These are phyloP conservation scores for Pseudocercospora pini-densiflorae DNA, from an alignment of 2,329 filamentous ascomycete species.

Conservation along the genomic window DNA sequence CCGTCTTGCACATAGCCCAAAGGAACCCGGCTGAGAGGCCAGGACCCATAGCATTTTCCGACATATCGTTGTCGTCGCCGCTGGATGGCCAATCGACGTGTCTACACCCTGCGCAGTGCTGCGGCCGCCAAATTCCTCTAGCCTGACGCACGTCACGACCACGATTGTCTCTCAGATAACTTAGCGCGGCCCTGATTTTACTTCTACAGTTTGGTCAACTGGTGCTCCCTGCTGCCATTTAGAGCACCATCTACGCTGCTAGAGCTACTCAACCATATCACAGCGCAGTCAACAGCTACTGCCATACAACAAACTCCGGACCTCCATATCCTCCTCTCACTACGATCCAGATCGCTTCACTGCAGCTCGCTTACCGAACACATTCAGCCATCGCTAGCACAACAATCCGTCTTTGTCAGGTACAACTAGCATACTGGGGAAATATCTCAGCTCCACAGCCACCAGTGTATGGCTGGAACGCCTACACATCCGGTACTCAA, in stretches of 20 bases:
- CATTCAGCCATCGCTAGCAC: slow-evolving; percentile 10
- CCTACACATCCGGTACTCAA: slow-evolving; percentile 8
- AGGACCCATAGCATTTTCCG: slow-evolving; percentile 3
- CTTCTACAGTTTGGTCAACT: slow-evolving; percentile 1
- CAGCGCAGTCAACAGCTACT: neutral
- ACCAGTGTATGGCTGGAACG: slow-evolving; percentile 7
- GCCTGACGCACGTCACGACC: neutral
- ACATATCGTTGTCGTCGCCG: neutral
- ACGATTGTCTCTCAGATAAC: slow-evolving; percentile 2
- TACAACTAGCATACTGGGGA: neutral
- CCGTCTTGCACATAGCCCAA: neutral
- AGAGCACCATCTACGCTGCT: neutral
- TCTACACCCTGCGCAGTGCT: no score
- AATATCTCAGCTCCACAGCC: neutral
- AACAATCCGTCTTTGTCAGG: neutral
- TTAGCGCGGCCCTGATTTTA: slow-evolving; percentile 2
- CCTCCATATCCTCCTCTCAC: neutral
- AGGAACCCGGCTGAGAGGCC: neutral
- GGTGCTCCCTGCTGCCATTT: neutral
- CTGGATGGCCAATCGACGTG: slow-evolving; percentile 1
- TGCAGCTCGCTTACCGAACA: slow-evolving; percentile 2
- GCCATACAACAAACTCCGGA: neutral
- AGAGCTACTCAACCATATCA: neutral
- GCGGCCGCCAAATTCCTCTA: neutral
- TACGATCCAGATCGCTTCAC: neutral